Percentiles rank a stretch among this genome's conserved stretches.
These are phyloP conservation scores for Pyricularia grisea DNA, from an alignment of 2,329 filamentous ascomycete genomes.

Conservation along the genomic window DNA sequence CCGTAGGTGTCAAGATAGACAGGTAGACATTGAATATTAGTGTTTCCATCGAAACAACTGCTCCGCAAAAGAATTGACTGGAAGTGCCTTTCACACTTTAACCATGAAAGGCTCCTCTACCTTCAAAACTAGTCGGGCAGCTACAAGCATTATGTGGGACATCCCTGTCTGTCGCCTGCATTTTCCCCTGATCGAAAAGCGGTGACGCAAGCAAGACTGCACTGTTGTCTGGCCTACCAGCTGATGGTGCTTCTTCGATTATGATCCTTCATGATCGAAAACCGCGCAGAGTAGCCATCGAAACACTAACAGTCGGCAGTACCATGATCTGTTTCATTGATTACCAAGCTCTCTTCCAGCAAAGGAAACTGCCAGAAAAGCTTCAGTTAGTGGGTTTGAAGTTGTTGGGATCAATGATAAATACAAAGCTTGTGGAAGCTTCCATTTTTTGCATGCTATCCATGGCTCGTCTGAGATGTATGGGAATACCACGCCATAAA, in stretches of 20 bases:
- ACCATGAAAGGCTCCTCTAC: neutral
- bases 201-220: neutral
- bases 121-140: neutral
- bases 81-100: neutral
- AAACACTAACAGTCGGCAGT: neutral
- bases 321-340: neutral
- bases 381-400: neutral
- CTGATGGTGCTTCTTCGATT: neutral
- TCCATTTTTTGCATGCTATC: neutral
- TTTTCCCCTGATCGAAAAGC: slow-evolving; percentile 1
- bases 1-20: too few species aligned
- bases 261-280: neutral
- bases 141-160: neutral
- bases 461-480: neutral
- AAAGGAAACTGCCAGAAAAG: neutral
- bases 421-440: slow-evolving; percentile 1
- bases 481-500: neutral
- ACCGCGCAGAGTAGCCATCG: neutral
- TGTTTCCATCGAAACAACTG: neutral
- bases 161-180: neutral
- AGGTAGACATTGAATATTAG: neutral
- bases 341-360: neutral
- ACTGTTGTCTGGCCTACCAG: neutral
- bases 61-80: neutral
- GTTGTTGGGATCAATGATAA: neutral